A percentile compares a stretch with the other conserved stretches of the same genome.
Evolutionary conservation across 345 rosid genomes (phyloP).

Genomic region (Anastatica hierochuntica): DNA sequence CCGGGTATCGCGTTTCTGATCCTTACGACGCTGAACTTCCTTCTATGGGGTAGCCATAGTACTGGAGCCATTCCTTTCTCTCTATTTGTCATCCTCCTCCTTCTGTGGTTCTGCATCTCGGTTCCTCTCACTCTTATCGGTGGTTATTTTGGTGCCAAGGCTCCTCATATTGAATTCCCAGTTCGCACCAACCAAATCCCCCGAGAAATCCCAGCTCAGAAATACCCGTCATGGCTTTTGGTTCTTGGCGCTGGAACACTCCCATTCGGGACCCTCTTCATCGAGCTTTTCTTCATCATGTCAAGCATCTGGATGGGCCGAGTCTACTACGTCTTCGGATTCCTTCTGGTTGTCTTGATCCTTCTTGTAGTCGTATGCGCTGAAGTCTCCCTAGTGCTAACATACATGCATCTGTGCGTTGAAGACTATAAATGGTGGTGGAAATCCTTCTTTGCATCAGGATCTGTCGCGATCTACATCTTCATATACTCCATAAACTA

Average conservation of each 20-base stretch:
- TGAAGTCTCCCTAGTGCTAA: constrained; percentile 56
- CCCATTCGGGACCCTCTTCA: constrained; percentile 67
- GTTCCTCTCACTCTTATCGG: constrained; percentile 66
- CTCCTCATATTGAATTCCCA: constrained; percentile 59
- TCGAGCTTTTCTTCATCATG: constrained; percentile 75
- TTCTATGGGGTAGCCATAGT: constrained; percentile 59
- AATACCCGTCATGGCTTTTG: constrained; percentile 67
- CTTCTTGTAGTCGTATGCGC: constrained; percentile 69
- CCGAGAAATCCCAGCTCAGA: constrained; percentile 60
- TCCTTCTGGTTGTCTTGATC: constrained; percentile 46
- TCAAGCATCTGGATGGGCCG: constrained; percentile 78
- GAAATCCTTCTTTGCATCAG: constrained; percentile 71
- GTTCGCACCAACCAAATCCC: constrained; percentile 76
- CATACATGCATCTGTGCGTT: constrained; percentile 71
- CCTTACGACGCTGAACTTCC: constrained; percentile 47
- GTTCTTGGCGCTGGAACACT: constrained; percentile 74
- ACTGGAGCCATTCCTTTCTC: constrained; percentile 73
- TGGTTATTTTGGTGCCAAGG: constrained; percentile 56
- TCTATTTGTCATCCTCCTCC: constrained; percentile 37
- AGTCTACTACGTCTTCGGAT: constrained; percentile 60
- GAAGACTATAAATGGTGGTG: constrained; percentile 83
- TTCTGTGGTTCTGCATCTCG: constrained; percentile 46
- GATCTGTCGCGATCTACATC: constrained; percentile 63
- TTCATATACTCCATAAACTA: constrained; percentile 58
- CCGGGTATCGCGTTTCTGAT: constrained; percentile 64